Evolutionary conservation across 164 flowering plant genomes (phyloP).

Genomic region (Cinnamomum chago): DNA sequence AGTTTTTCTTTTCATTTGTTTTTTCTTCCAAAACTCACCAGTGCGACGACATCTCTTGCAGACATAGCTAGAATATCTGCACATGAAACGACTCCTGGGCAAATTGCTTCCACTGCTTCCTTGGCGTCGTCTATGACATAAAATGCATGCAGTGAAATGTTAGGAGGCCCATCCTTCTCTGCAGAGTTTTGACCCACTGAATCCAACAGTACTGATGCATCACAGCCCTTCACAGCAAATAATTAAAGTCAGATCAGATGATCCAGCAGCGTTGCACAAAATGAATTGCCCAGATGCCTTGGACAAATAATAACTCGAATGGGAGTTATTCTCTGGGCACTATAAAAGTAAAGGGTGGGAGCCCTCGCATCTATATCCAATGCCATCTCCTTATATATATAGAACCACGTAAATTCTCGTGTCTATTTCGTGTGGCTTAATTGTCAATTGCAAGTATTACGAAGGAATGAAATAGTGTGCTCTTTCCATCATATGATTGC

Average conservation of each 20-base stretch:
- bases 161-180: constrained; percentile 84
- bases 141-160: constrained; percentile 75
- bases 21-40: constrained; percentile 32
- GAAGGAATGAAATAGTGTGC: too few species aligned
- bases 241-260: background rate
- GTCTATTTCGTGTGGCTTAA: too few species aligned
- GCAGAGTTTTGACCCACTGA: constrained; percentile 49
- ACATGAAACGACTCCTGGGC: constrained; percentile 93
- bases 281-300: too few species aligned
- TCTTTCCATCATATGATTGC: too few species aligned
- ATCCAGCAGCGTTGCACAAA: too few species aligned
- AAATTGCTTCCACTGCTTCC: constrained; percentile 49
- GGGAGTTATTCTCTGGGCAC: too few species aligned
- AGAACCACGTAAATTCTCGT: too few species aligned
- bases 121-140: constrained; percentile 76
- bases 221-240: constrained; percentile 51
- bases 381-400: too few species aligned
- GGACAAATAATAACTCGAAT: too few species aligned
- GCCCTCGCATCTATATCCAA: too few species aligned
- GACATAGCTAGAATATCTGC: constrained; percentile 86
- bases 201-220: constrained; percentile 65
- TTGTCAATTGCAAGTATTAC: too few species aligned
- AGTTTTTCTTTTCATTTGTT: background rate
- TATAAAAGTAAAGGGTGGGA: too few species aligned
- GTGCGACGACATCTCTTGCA: constrained; percentile 71